A percentile compares a stretch with the other conserved stretches of the same genome.
phyloP scores from a whole-genome alignment of 2,329 filamentous ascomycete species.

The Curvularia verruculosa region DNA sequence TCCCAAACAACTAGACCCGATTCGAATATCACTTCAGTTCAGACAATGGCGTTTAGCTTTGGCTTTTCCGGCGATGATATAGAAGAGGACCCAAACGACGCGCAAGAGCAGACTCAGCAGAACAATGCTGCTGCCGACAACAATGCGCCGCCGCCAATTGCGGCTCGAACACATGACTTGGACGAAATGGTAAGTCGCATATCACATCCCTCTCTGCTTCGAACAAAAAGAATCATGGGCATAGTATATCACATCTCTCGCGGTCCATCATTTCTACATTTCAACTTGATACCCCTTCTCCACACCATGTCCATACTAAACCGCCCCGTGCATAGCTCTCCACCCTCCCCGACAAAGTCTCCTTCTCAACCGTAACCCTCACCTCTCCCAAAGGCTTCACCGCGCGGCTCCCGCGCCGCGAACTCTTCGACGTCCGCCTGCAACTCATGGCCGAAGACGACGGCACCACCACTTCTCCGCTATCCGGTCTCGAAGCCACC shows the following conservation, averaged over 20 bases:
- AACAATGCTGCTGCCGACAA: slow-evolving; percentile 3
- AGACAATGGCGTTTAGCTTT: slow-evolving; percentile 59
- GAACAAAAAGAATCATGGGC: too few relatives aligned
- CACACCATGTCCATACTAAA: neutral
- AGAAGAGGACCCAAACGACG: slow-evolving; percentile 55
- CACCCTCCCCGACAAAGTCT: slow-evolving; percentile 73
- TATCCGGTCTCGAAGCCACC: slow-evolving; percentile 48
- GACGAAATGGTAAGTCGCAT: slow-evolving; percentile 54
- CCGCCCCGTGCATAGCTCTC: slow-evolving; percentile 53
- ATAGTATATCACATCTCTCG: neutral
- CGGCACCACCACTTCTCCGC: slow-evolving; percentile 34
- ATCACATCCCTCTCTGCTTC: too few relatives aligned
- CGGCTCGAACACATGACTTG: slow-evolving; percentile 52
- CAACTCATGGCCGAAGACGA: slow-evolving; percentile 77
- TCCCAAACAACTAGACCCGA: neutral
- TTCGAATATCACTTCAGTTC: neutral
- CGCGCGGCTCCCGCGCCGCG: slow-evolving; percentile 70
- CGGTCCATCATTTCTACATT: neutral
- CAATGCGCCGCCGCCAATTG: slow-evolving; percentile 40
- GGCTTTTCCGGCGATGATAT: slow-evolving; percentile 66
- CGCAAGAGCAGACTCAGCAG: slow-evolving; percentile 17
- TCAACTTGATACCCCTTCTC: neutral
- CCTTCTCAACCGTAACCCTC: slow-evolving; percentile 68
- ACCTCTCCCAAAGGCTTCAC: slow-evolving; percentile 63
- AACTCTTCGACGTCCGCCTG: slow-evolving; percentile 80